Base-by-base conservation (phyloP, 2,329 filamentous ascomycete species). In the Colletotrichum navitas region DNA sequence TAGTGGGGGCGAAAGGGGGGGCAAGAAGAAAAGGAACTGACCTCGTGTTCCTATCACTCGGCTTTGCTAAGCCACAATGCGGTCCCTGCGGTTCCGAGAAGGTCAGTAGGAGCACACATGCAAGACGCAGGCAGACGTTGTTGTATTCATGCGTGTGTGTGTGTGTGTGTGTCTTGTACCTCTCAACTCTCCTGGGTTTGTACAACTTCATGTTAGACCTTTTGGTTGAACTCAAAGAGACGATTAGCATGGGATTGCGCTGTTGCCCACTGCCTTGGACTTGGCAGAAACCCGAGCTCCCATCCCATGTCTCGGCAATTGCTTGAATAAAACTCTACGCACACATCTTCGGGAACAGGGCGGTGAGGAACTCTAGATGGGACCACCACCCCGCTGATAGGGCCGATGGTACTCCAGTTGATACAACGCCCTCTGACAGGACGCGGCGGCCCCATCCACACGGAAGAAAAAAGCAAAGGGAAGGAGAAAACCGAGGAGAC, bases 391-490 rank as follows among this genome's bases (percentile, higher is more conserved):
- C 65, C 59, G 69, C 65, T n/a, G 69, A 72, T 72, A 72, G 65
- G 69, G 65, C 69, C 69, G 65, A 72, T 64, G 8, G 47, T 11
- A 64, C 69, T 65, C 65, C 69, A 72, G 69, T 72, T 43, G 47
- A 72, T 69, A 69, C 59, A 54, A 69, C 65, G 59, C 59, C 43
- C 14, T 39, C 39, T 14, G 1, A 41, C n/a, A 56, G 54, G 34
- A 58, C 5, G 34, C 32, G 54, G n/a, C 34, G 54, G 32, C 39
- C 12, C 24, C 11, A 49, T 49, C 26, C 61, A 54, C 49, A 55
- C 18, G 7, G 12, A 21, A 45, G 56, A 58, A 18, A 18, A 11
- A 21, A 5, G 12, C 14, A 16, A 14, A 29, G 29, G 16, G 29
- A 29, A 52, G 45, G 51, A 63, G 29, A 67, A 67, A 58, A 58